These are phyloP conservation scores for Fusarium brachygibbosum DNA, from an alignment of 2,329 filamentous ascomycete genomes.

Conservation along the genomic window DNA sequence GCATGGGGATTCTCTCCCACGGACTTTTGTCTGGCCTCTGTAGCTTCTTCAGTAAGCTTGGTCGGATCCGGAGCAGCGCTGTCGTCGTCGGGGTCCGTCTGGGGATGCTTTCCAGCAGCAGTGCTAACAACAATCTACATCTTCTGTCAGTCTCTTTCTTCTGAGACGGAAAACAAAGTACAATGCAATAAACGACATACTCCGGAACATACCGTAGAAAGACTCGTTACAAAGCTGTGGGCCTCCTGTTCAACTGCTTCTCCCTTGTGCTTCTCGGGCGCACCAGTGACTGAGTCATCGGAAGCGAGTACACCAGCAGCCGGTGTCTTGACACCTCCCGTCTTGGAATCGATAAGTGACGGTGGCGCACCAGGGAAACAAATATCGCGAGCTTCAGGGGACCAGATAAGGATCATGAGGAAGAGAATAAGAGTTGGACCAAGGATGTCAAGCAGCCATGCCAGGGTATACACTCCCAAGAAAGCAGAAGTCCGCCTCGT, in stretches of 20 bases:
- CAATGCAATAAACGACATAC: slow-evolving; percentile 39
- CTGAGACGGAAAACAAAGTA: background rate
- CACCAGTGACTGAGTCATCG: slow-evolving; percentile 82
- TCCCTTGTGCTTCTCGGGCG: slow-evolving; percentile 85
- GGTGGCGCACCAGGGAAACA: slow-evolving; percentile 85
- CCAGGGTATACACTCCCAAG: slow-evolving; percentile 66
- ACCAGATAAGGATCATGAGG: slow-evolving; percentile 74
- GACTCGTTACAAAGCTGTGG: slow-evolving; percentile 81
- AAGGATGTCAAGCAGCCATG: slow-evolving; percentile 81
- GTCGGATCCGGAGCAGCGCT: slow-evolving; percentile 67
- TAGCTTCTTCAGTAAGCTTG: slow-evolving; percentile 54
- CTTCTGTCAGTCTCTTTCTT: slow-evolving; percentile 3
- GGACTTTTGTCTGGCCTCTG: slow-evolving; percentile 59
- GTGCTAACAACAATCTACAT: slow-evolving; percentile 75
- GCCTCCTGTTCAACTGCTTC: slow-evolving; percentile 88
- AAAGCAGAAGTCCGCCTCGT: slow-evolving; percentile 76
- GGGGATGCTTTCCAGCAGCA: slow-evolving; percentile 81
- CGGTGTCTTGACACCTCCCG: slow-evolving; percentile 82
- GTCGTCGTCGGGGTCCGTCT: slow-evolving; percentile 69
- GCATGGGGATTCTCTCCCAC: slow-evolving; percentile 60
- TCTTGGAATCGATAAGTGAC: slow-evolving; percentile 76
- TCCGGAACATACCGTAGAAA: slow-evolving; percentile 60
- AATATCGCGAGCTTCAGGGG: slow-evolving; percentile 70
- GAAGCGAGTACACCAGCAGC: slow-evolving; percentile 81
- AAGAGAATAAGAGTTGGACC: slow-evolving; percentile 71